Evolutionary conservation across 345 rosid species (phyloP).

Genomic region (Psidium guajava): DNA sequence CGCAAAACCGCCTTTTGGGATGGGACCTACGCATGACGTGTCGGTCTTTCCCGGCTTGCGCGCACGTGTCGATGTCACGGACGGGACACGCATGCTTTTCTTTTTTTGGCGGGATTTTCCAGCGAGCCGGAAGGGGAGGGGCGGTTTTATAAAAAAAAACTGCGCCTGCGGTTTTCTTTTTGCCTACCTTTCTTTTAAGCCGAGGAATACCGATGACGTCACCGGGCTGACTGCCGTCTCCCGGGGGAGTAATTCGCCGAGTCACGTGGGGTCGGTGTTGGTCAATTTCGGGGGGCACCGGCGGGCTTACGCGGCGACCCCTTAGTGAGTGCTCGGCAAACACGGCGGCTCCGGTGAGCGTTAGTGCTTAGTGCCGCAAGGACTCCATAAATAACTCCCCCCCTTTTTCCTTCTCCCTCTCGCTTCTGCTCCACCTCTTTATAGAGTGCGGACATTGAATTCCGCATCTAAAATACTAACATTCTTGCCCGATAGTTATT

Average conservation of each 20-base stretch:
- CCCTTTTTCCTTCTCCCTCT: too few species aligned
- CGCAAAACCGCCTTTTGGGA: background rate
- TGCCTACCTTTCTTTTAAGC: background rate
- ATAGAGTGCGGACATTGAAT: accelerated
- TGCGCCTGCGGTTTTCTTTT: background rate
- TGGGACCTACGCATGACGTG: background rate
- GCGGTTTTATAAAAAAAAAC: background rate
- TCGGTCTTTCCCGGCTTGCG: background rate
- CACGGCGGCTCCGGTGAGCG: background rate
- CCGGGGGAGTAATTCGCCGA: background rate
- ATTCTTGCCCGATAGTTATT: too few species aligned
- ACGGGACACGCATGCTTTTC: background rate
- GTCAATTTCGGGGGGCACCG: background rate
- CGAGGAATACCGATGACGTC: background rate
- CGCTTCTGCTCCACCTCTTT: too few species aligned
- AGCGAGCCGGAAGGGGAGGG: background rate
- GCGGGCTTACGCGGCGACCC: background rate
- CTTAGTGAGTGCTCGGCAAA: background rate
- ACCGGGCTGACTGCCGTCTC: background rate
- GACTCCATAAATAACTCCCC: too few species aligned
- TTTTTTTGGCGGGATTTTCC: background rate
- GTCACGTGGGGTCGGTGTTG: background rate
- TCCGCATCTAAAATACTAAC: too few species aligned
- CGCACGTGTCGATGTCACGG: background rate
- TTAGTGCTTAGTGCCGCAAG: background rate